Conservation (phyloP, 192 early-diverging fungal species). For the Phlyctochytrium arcticum region DNA sequence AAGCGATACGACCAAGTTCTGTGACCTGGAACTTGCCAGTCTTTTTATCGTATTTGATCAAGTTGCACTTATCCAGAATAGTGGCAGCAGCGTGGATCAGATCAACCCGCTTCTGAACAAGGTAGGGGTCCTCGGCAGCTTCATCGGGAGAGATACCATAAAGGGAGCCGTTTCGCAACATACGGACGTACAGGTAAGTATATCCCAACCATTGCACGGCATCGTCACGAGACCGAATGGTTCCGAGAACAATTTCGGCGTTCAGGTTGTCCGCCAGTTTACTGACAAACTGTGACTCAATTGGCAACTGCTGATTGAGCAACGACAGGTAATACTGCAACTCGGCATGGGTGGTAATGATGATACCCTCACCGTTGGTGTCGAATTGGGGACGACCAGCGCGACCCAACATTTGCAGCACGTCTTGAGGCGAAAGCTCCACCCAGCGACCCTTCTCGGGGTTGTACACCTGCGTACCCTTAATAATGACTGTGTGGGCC, state of each 20-base stretch:
- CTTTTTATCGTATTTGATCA: slow-evolving; percentile 94
- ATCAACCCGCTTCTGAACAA: slow-evolving; percentile 83
- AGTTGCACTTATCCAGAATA: slow-evolving; percentile 81
- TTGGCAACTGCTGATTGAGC: slow-evolving; percentile 93
- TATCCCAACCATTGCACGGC: slow-evolving; percentile 95
- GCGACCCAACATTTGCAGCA: slow-evolving; percentile 97
- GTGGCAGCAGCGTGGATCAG: slow-evolving; percentile 84
- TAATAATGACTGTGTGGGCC: slow-evolving; percentile 97
- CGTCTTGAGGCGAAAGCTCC: slow-evolving; percentile 94
- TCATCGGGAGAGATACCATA: slow-evolving; percentile 76
- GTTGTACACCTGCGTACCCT: slow-evolving; percentile 96
- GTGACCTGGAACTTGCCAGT: slow-evolving; percentile 85
- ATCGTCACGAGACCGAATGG: slow-evolving; percentile 84
- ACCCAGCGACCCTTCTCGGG: slow-evolving; percentile 94
- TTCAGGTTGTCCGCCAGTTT: slow-evolving; percentile 89
- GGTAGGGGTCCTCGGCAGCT: slow-evolving; percentile 67
- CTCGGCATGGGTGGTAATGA: slow-evolving; percentile 90
- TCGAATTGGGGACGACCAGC: slow-evolving; percentile 97
- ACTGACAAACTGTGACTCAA: slow-evolving; percentile 91
- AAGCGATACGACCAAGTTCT: slow-evolving; percentile 92
- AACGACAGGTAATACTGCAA: slow-evolving; percentile 94
- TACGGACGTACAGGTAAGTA: slow-evolving; percentile 93
- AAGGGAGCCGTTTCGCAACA: slow-evolving; percentile 84
- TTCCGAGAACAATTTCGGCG: slow-evolving; percentile 94
- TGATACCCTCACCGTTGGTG: slow-evolving; percentile 92